These are phyloP conservation scores for Rhynchospora pubera DNA, from an alignment of 176 grass and related monocot species.

Conservation along the genomic window DNA sequence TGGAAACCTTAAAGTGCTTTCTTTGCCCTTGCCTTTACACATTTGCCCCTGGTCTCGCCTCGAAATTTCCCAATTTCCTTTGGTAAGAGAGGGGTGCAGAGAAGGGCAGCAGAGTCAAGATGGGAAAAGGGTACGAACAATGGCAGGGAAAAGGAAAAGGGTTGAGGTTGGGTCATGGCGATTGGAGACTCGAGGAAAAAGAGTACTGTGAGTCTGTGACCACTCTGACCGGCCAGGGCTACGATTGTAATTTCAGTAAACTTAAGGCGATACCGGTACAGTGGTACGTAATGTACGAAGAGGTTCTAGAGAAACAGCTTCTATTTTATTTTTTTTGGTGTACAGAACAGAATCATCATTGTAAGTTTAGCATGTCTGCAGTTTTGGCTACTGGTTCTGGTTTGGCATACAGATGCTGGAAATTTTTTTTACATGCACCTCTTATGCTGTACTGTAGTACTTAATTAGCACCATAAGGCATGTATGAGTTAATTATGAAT, in stretches of 20 bases:
- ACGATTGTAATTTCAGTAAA: background rate
- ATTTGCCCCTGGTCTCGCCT: slow-evolving; percentile 19
- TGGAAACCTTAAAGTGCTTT: background rate
- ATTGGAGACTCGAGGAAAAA: background rate
- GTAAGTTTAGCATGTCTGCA: too few species aligned
- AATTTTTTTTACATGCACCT: background rate
- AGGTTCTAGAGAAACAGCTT: slow-evolving; percentile 7
- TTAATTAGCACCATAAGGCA: too few species aligned
- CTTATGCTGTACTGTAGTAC: background rate
- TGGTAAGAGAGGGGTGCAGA: slow-evolving; percentile 7
- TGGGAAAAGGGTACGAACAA: slow-evolving; percentile 7
- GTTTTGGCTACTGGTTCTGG: background rate
- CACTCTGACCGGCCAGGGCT: background rate
- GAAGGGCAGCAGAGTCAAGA: slow-evolving; percentile 4
- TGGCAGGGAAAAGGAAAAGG: background rate
- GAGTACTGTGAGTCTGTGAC: background rate
- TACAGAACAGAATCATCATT: too few species aligned
- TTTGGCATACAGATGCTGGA: background rate
- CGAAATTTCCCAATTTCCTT: slow-evolving; percentile 17
- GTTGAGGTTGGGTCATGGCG: background rate
- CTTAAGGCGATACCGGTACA: background rate
- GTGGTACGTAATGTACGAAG: background rate
- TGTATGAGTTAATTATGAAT: too few species aligned
- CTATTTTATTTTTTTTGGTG: too few species aligned
- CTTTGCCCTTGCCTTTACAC: slow-evolving; percentile 10